A percentile compares a stretch with the other conserved stretches of the same genome.
Evolutionary conservation across 169 alveolate genomes (phyloP).

Genomic region (Eimeria maxima): DNA sequence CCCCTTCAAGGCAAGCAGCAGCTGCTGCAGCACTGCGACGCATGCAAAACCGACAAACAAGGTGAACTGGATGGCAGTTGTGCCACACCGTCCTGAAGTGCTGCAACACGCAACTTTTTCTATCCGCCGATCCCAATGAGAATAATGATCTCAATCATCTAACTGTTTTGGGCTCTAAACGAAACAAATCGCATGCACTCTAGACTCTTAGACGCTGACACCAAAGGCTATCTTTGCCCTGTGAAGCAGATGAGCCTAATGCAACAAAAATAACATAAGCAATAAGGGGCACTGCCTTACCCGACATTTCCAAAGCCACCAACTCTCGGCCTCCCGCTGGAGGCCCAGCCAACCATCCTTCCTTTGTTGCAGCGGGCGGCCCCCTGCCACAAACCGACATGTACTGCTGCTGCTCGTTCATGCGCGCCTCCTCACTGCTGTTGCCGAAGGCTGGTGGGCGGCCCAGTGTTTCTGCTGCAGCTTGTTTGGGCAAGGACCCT

Average conservation of each 20-base stretch:
- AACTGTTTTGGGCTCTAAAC: no score
- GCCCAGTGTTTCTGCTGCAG: background rate
- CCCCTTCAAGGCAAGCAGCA: slow-evolving; percentile 39
- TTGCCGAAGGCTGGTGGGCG: background rate
- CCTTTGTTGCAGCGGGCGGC: background rate
- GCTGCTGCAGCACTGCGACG: slow-evolving; percentile 45
- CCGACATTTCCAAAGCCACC: background rate
- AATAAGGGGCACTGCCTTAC: background rate
- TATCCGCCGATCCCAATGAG: no score
- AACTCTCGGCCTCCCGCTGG: background rate
- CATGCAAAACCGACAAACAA: background rate
- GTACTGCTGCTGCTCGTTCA: background rate
- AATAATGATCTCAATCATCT: no score
- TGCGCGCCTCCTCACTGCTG: background rate
- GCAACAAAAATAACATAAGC: background rate
- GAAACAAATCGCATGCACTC: background rate
- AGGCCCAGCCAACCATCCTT: background rate
- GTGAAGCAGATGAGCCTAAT: background rate
- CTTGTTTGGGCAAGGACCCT: background rate
- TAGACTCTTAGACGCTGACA: background rate
- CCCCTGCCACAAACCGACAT: background rate
- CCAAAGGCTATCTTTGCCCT: background rate
- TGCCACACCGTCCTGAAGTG: no score
- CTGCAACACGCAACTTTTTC: no score
- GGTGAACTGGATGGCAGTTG: background rate